Conservation (phyloP, 1,139 yeast genomes). For the Candida frijolesensis region DNA sequence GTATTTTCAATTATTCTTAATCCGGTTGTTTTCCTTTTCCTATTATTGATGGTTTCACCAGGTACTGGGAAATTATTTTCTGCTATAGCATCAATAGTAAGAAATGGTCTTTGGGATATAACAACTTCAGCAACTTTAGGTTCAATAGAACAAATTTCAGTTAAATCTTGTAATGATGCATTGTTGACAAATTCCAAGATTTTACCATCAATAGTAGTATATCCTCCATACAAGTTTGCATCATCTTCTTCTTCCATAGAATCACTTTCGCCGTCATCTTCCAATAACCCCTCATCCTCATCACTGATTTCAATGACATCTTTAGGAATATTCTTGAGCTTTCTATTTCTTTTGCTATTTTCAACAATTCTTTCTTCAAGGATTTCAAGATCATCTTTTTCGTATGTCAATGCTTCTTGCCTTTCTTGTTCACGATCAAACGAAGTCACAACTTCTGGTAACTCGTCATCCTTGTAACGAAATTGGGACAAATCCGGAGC, state of each 20-base stretch:
- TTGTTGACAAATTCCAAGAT: constrained; percentile 77
- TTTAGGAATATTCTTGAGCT: background rate
- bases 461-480: constrained; percentile 15
- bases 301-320: constrained; percentile 25
- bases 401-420: constrained; percentile 6
- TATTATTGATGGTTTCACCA: constrained; percentile 30
- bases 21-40: constrained; percentile 63
- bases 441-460: constrained; percentile 1
- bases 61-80: constrained; percentile 48
- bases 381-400: constrained; percentile 41
- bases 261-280: constrained; percentile 41
- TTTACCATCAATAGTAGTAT: constrained; percentile 60
- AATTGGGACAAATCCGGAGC: constrained; percentile 17
- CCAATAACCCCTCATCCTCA: constrained; percentile 41
- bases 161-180: constrained; percentile 72
- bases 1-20: constrained; percentile 75
- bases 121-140: constrained; percentile 68
- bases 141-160: constrained; percentile 75
- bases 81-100: constrained; percentile 57
- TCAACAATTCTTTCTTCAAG: constrained; percentile 42
- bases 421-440: constrained; percentile 20
- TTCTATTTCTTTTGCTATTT: constrained; percentile 19
- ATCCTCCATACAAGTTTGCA: constrained; percentile 38
- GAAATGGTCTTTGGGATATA: constrained; percentile 68
- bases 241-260: constrained; percentile 44